These are phyloP conservation scores for Zangia roseola DNA, from an alignment of 768 basidiomycete genomes.

Conservation along the genomic window DNA sequence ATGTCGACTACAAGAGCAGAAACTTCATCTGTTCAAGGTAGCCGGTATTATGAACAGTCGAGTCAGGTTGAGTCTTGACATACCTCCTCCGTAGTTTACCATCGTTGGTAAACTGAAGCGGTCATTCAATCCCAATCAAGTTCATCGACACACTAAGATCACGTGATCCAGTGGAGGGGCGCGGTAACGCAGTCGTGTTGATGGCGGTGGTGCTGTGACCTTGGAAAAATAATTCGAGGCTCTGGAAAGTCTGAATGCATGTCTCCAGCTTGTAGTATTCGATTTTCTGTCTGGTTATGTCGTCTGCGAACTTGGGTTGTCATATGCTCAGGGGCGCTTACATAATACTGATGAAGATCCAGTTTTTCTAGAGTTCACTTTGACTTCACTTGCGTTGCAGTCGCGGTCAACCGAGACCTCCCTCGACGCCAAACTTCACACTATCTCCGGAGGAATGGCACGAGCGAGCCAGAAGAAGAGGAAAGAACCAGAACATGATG, in stretches of 20 bases:
- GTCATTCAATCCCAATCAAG: neutral
- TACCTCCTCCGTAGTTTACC: conserved; percentile 89
- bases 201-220: too few species aligned
- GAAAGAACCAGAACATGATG: conserved; percentile 50
- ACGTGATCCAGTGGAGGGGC: conserved; percentile 4
- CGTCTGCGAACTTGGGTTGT: too few species aligned
- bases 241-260: too few species aligned
- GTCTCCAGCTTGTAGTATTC: neutral
- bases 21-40: conserved; percentile 76
- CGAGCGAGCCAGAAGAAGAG: conserved; percentile 51
- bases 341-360: conserved; percentile 7
- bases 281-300: neutral
- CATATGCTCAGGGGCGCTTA: conserved; percentile 13
- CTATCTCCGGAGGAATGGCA: conserved; percentile 32
- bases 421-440: neutral
- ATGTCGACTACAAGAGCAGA: conserved; percentile 95
- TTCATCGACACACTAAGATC: neutral
- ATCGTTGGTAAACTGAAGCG: conserved; percentile 35
- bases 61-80: conserved; percentile 21
- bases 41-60: neutral
- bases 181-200: neutral
- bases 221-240: too few species aligned
- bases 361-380: conserved; percentile 4
- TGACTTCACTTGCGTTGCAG: neutral
- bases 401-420: neutral